Evolutionary conservation across 179 eudicot species (phyloP), one percentile per base, ranked within the genome.

Genomic region (Heliamphora pulchella): DNA sequence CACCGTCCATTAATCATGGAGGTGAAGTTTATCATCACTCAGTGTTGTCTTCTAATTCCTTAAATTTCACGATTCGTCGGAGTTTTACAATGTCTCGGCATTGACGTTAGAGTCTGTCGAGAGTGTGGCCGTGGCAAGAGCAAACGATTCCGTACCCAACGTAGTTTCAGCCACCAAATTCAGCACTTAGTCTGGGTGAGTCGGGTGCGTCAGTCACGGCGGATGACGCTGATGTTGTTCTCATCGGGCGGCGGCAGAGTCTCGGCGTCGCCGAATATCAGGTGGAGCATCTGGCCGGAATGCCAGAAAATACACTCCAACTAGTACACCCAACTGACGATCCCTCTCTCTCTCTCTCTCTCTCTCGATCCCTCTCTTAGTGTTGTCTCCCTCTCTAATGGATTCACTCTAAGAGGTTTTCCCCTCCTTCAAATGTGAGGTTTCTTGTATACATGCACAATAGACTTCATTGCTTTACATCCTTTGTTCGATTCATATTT

Each of bases 211-310:
- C 83, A 80, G 3, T 89, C 98, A 8, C 66, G 86, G 46, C 64
- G 98, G 83, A 88, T 84, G 22, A 85, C 89, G 0, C 72, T 93
- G 3, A 92, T 91, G 97, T 14, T 93, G 65, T 95, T 95, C 43
- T n/a, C n/a, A n/a, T 97, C 94, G 10, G 98, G 94, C 0, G 98
- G 98, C 0, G 98, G 98, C 4, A 98, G 98, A 50, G 85, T 86
- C 0, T 88, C 94, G 0, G 22, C 85, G 0, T 73, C 87, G n/a
- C 96, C 91, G 3, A 95, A 92, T 80, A 82, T 92, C 0, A 70
- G 98, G 41, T 67, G 98, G 81, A 93, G 98, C 80, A 95, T 95
- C 22, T 66, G 97, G 43, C 86, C 91, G 9, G 96, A 93, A 41
- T 96, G 97, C 58, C 83, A 84, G 0, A 86, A 84, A n/a, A n/a